Base-by-base conservation (phyloP, 2,329 filamentous ascomycete species). In the Mollisia scopiformis region DNA sequence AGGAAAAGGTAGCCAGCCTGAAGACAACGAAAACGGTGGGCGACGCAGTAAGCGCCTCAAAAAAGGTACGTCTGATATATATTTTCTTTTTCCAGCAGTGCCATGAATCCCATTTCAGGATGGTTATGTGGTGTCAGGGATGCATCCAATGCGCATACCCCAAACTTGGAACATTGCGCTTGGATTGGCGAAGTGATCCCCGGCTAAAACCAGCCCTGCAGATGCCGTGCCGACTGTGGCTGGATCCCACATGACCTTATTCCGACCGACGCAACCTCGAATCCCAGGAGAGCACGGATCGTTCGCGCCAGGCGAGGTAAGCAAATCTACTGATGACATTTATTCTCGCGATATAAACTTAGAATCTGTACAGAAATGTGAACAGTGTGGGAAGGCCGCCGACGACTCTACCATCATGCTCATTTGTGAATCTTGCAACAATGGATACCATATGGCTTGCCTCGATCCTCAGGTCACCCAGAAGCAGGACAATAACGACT, bases 201-300 rank as follows among this genome's bases (percentile, higher is more conserved):
- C 59, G 59, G 73, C 78, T 79, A 76, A 78, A 73, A 63, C 66
- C 64, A 71, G 66, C 69, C 70, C 63, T 76, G 66, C 73, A 82
- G 84, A 87, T 76, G 80, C 82, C 46, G 84, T 88, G 35, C 92
- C 94, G 46, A 97, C 92, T 33, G 92, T 99, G 68, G 93, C 93
- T 66, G 95, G 95, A 57, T 98, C 94, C 55, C 93, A 98, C 77
- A 98, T 98, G 93, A 95, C 92, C 63, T 86, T 94, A 71, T 93
- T 96, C 72, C 91, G 94, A 56, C 92, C 94, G 59, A 88, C 90
- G 27, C 88, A 88, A 16, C 91, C 89, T 19, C 84, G 86, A 64
- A 81, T 88, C 61, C 81, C 83, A 21, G 80, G 84, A 57, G 85
- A 86, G 59, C 65, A 46, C 43, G 63, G 67, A 25, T 66, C 64